Evolutionary conservation across 768 basidiomycete genomes (phyloP), one percentile per base, ranked within the genome.

Genomic region (Amylocystis lapponica): DNA sequence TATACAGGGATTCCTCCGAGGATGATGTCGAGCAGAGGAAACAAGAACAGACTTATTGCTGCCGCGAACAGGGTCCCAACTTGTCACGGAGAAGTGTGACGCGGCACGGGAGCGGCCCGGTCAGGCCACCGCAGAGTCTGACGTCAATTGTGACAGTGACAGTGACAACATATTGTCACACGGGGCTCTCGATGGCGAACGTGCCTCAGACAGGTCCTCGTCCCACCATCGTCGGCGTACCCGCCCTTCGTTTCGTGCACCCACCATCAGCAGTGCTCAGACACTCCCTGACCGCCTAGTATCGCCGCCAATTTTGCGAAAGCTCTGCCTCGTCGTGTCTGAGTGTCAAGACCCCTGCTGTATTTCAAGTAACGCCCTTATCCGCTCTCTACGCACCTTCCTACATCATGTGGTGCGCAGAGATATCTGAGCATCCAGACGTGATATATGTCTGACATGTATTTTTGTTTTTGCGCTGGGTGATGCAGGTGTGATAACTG

Each of bases 401-500:
- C 32, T 42, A 51, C 20, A 56, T 52, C 47, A 55, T 58, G 54
- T 58, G 57, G 57, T 58, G 16, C 25, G 57, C 44, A 23, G 8
- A 17, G 16, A 13, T 33, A 10, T 21, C 10, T 25, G 8, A 4
- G 25, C 21, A 23, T n/a, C 12, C 8, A 7, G 22, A 14, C 27
- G 33, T 22, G 30, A 25, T 36, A 6, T 22, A 9, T 32, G 6
- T 23, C 45, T 43, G 17, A 40, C 45, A 43, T 45, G 27, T 21
- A 41, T 34, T 39, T 32, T 34, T 49, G 39, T 25, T 38, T 17
- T 41, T 35, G 19, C 29, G 45, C 21, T 39, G 20, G 35, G n/a
- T n/a, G n/a, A n/a, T 43, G 26, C 47, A 85, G 83, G 83, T 87
- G 83, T 69, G 83, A 86, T 68, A 85, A 85, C 64, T 87, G 83